Evolutionary conservation across 306 rosid species (phyloP).

Genomic region (Adenanthera pavonina): DNA sequence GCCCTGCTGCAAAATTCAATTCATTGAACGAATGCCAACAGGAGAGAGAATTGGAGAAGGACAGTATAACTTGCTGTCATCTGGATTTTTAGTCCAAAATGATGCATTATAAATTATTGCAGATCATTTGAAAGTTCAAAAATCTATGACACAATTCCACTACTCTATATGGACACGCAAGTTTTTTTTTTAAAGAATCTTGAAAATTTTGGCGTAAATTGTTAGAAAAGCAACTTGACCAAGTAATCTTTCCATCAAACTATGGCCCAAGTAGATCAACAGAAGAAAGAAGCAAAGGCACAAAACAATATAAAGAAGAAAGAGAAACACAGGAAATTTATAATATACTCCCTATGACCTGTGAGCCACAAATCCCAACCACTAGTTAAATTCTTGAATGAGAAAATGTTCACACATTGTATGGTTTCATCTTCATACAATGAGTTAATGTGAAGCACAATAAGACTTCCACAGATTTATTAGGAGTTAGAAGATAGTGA

Average conservation of each 20-base stretch:
- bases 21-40: not conserved
- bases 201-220: not conserved
- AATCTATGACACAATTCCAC: not conserved
- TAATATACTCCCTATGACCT: conserved; percentile 9
- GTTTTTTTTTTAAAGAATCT: not conserved
- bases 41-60: not conserved
- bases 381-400: not conserved
- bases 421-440: conserved; percentile 16
- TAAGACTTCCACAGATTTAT: conserved; percentile 23
- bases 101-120: not conserved
- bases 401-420: conserved; percentile 22
- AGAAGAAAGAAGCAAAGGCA: not conserved
- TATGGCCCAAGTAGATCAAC: conserved; percentile 1
- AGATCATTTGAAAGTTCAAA: not conserved
- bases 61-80: not conserved
- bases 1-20: not conserved
- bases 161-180: not conserved
- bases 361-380: not conserved
- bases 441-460: conserved; percentile 16
- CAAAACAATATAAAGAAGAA: not conserved
- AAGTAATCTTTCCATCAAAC: conserved; percentile 9
- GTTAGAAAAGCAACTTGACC: not conserved
- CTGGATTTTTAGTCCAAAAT: not conserved
- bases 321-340: conserved; percentile 10
- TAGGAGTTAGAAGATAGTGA: conserved; percentile 21